phyloP scores from a whole-genome alignment of 805 yeast species.

The Hanseniaspora clermontiae region DNA sequence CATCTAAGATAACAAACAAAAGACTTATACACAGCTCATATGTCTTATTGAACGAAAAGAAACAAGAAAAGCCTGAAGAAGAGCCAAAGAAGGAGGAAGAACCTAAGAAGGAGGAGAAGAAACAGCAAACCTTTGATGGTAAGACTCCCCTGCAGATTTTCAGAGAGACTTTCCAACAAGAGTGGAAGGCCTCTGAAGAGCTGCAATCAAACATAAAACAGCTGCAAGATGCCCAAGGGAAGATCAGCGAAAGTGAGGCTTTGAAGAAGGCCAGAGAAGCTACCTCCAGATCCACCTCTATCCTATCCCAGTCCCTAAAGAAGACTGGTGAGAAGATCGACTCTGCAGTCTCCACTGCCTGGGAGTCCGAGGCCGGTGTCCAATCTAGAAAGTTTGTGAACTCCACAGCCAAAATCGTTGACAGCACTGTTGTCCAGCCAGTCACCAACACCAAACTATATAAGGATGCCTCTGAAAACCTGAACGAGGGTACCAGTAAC shows the following conservation, averaged over 20 bases:
- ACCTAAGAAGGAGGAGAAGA: slow-evolving; percentile 1
- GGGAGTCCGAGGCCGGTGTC: slow-evolving; percentile 91
- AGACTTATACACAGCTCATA: neutral
- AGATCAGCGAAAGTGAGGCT: slow-evolving; percentile 86
- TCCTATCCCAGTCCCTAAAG: slow-evolving; percentile 58
- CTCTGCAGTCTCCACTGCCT: slow-evolving; percentile 74
- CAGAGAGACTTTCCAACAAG: slow-evolving; percentile 78
- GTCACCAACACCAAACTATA: slow-evolving; percentile 81
- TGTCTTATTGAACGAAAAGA: neutral
- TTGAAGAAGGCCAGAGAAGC: slow-evolving; percentile 90
- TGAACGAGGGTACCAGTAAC: slow-evolving; percentile 81
- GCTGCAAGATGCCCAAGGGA: slow-evolving; percentile 88
- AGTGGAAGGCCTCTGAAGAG: slow-evolving; percentile 83
- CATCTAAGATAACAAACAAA: neutral
- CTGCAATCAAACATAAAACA: slow-evolving; percentile 88
- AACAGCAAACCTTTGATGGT: slow-evolving; percentile 18
- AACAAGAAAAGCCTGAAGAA: neutral
- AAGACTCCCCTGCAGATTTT: slow-evolving; percentile 85
- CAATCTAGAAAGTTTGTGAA: slow-evolving; percentile 78
- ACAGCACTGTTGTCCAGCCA: slow-evolving; percentile 77
- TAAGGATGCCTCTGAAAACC: slow-evolving; percentile 74
- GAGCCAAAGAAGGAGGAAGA: neutral
- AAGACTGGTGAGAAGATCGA: slow-evolving; percentile 94
- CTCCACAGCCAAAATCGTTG: slow-evolving; percentile 72
- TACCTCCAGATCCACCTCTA: slow-evolving; percentile 63